Evolutionary conservation across 176 grass and related monocot genomes (phyloP), one percentile per base, ranked within the genome.

Genomic region (Luzula sylvatica): DNA sequence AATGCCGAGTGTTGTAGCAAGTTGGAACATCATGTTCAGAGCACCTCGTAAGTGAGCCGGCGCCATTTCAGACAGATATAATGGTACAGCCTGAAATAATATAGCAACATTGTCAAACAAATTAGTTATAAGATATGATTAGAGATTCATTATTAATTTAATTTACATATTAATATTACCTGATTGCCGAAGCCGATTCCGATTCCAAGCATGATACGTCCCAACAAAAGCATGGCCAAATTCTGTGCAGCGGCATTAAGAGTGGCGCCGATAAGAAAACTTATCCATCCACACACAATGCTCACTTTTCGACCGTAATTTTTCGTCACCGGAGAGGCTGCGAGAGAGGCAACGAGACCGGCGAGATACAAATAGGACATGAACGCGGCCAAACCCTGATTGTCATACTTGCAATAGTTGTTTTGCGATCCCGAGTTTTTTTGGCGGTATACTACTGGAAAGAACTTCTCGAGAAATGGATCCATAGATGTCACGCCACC

Each of bases 391-490:
- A 87, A 70, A 14, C 80, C 55, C 51, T 75, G 82, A 77, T 78
- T 87, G 69, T 94, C 66, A 26, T 87, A 94, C 72, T 80, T 83
- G 88, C 88, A 87, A 60, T 94, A 95, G 76, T 95, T 95, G 69
- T 84, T 95, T 20, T 70, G 35, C 11, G 49, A 15, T n/a, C 21
- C 19, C 2, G 59, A 73, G 49, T 88, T 95, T 77, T 95, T 88
- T 53, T 47, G 42, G 16, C 26, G 67, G 80, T 60, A 82, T 41
- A 95, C 90, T 26, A 38, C 67, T 0, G 90, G 90, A 64, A 95
- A 95, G 74, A 95, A 95, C 64, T 95, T 82, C 76, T 76, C 0
- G 14, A 95, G 74, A 56, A 95, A 95, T 47, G 90, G 90, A 53
- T 95, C 80, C 90, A 95, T 95, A 17, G 83, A 79, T 11, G 80